Base-by-base conservation (phyloP, 2,329 filamentous ascomycete genomes). In the Exophiala calicioides region DNA sequence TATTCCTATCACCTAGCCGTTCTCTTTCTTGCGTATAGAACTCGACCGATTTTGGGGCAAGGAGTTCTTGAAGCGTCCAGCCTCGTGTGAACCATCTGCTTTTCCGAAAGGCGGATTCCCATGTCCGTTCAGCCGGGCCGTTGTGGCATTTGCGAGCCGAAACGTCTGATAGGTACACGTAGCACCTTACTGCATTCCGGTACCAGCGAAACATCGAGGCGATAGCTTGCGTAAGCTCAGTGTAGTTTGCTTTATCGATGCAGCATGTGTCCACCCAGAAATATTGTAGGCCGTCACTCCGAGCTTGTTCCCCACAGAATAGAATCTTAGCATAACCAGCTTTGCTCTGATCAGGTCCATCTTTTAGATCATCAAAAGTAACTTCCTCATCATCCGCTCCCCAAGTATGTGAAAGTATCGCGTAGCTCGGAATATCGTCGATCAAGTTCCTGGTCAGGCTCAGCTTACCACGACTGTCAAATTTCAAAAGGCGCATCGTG, bases 221-320 rank as follows among this genome's bases (percentile, higher is more conserved):
- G 38, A 56, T 52, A 3, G 53, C 37, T 31, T 57, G 49, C 8
- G 47, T 50, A 15, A 60, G 37, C 42, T 58, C 55, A 8, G 51
- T 44, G 16, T 35, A 38, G 51, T 44, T 57, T 20, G 21, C 24
- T 31, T 55, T 58, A 43, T 59, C 39, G 23, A 59, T 59, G 39
- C 56, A 57, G 33, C 60, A 23, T 63, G 41, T 37, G 60, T 50
- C n/a, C n/a, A n/a, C n/a, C n/a, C n/a, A n/a, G n/a, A n/a, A n/a
- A n/a, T n/a, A n/a, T n/a, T n/a, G n/a, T 31, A 45, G 8, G 21
- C 32, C 34, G 18, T 45, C 32, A 26, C n/a, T 21, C 3, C 3
- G 15, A 2, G 42, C 42, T 24, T 45, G 32, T 27, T 40, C 3
- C 18, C 34, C 33, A 29, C 42, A 45, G 42, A 45, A 45, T 2